Evolutionary conservation across 176 grass and related monocot species (phyloP).

Genomic region (Ensete ventricosum): DNA sequence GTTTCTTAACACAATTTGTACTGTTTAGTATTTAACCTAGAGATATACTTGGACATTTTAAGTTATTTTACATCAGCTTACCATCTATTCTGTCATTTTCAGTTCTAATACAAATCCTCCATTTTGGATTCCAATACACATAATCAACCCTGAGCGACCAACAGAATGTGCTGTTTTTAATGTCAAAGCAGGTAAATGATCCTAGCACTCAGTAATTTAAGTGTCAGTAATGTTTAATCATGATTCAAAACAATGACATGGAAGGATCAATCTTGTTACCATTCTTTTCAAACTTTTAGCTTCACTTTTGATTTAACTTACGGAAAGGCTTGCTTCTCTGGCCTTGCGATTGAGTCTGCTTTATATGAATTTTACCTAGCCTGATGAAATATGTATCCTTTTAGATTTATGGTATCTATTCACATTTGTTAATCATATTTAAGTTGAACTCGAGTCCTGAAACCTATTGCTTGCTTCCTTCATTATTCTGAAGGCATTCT

Average conservation of each 20-base stretch:
- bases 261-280: not conserved
- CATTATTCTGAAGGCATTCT: too few species aligned
- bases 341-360: too few species aligned
- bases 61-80: not conserved
- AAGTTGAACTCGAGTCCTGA: too few species aligned
- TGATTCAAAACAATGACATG: not conserved
- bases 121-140: slow-evolving; percentile 99
- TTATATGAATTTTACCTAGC: too few species aligned
- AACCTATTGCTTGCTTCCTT: too few species aligned
- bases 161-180: slow-evolving; percentile 94
- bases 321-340: too few species aligned
- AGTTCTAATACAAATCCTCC: slow-evolving; percentile 84
- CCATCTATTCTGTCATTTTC: not conserved
- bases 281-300: too few species aligned
- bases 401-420: too few species aligned
- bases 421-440: too few species aligned
- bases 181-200: slow-evolving; percentile 79
- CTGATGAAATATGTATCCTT: too few species aligned
- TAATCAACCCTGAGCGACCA: slow-evolving; percentile 93
- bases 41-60: not conserved
- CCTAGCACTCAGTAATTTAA: not conserved
- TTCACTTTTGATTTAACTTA: too few species aligned
- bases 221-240: not conserved
- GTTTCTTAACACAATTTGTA: not conserved
- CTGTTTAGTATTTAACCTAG: not conserved